These are phyloP conservation scores for Prunus davidiana DNA, from an alignment of 306 rosid species.

Conservation along the genomic window DNA sequence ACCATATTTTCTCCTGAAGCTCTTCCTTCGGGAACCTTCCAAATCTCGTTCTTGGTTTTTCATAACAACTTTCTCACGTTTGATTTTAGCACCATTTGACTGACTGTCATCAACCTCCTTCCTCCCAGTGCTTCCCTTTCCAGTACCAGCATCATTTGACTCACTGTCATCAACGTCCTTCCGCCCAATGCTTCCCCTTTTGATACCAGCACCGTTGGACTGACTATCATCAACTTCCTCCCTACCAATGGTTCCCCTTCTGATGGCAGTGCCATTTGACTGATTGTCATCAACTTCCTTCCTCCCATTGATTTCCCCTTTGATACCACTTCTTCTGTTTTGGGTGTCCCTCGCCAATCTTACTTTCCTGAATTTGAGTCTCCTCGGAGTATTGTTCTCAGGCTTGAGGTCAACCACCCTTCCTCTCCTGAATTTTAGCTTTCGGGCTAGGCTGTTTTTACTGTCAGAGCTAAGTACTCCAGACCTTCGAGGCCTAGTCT, in stretches of 20 bases:
- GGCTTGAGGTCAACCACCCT: constrained; percentile 58
- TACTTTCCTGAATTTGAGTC: constrained; percentile 68
- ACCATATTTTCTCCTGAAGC: constrained; percentile 31
- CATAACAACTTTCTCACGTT: constrained; percentile 27
- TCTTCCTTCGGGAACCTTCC: constrained; percentile 41
- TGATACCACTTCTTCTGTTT: constrained; percentile 23
- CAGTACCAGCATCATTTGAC: constrained; percentile 8
- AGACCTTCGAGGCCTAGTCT: constrained; percentile 36
- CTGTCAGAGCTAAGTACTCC: constrained; percentile 31
- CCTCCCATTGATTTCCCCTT: constrained; percentile 18
- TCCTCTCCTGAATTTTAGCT: constrained; percentile 63
- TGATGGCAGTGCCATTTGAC: constrained; percentile 14
- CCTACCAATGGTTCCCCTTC: constrained; percentile 20
- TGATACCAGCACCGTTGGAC: constrained; percentile 21
- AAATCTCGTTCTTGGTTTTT: constrained; percentile 29
- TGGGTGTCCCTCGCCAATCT: constrained; percentile 33
- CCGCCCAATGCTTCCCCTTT: constrained; percentile 24
- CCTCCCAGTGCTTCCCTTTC: constrained; percentile 24
- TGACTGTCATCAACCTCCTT: constrained; percentile 37
- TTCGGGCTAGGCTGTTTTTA: constrained; percentile 32
- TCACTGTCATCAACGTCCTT: constrained; percentile 39
- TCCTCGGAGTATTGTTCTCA: constrained; percentile 46
- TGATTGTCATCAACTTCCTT: constrained; percentile 37
- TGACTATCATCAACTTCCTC: constrained; percentile 36
- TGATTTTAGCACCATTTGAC: constrained; percentile 28